Conservation (phyloP, 495 filamentous ascomycete species). For the Daldinia concentrica region DNA sequence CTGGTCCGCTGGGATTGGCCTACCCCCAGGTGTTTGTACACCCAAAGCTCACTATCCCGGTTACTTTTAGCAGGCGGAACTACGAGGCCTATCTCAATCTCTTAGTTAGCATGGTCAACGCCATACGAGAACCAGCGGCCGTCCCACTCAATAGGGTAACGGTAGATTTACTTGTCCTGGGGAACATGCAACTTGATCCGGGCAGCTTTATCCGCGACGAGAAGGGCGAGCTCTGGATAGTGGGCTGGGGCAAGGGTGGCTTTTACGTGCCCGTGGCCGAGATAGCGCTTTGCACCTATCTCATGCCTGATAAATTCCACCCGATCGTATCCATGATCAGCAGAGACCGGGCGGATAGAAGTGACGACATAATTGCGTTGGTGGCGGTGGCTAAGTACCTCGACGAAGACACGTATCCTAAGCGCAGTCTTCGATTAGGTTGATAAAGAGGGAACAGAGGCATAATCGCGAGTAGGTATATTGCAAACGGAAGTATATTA, state of each 20-base stretch:
- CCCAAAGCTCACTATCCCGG: not conserved
- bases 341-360: not conserved
- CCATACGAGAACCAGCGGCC: not conserved
- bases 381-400: not conserved
- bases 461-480: not conserved
- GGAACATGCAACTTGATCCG: conserved; percentile 27
- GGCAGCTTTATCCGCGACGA: conserved; percentile 13
- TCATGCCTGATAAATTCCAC: not conserved
- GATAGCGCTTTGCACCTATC: conserved; percentile 8
- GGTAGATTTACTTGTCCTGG: not conserved
- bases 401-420: not conserved
- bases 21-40: not conserved
- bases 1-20: conserved; percentile 4
- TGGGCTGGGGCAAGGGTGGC: conserved; percentile 21
- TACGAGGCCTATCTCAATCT: not conserved
- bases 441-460: not conserved
- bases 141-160: not conserved
- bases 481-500: not conserved
- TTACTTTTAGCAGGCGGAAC: not conserved
- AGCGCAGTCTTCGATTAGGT: too few species aligned
- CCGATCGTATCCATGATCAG: not conserved
- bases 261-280: conserved; percentile 15
- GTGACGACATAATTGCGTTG: not conserved
- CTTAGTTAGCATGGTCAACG: conserved; percentile 9
- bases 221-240: not conserved